phyloP scores from a whole-genome alignment of 345 rosid species.

The Diplotaxis tenuifolia region DNA sequence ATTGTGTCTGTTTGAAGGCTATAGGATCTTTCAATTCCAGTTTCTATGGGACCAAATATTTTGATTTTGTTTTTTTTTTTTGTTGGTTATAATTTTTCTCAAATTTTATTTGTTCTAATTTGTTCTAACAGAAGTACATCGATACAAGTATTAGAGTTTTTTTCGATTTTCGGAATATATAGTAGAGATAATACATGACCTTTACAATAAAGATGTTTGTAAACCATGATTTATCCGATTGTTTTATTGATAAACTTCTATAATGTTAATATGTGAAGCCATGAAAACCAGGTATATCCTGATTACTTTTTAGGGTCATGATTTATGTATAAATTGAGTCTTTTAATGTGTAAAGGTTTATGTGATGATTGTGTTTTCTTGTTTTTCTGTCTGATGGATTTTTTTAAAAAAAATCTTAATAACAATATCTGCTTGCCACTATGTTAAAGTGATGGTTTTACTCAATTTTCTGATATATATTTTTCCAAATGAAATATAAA shows the following conservation, averaged over 20 bases:
- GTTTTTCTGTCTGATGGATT: background rate
- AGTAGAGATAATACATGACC: background rate
- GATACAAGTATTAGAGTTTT: background rate
- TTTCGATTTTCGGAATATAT: background rate
- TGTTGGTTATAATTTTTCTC: background rate
- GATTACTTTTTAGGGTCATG: background rate
- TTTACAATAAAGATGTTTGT: background rate
- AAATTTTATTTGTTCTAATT: background rate
- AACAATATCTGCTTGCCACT: slow-evolving; percentile 6
- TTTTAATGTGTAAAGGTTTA: background rate
- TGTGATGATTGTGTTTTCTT: background rate
- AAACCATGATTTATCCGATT: background rate
- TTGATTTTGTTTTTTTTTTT: background rate
- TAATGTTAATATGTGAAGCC: background rate
- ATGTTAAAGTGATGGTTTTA: background rate
- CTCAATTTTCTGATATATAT: background rate
- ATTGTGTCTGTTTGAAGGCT: slow-evolving; percentile 20
- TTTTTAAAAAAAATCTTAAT: background rate
- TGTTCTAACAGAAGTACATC: background rate
- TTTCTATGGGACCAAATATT: slow-evolving; percentile 7
- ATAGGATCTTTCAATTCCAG: slow-evolving; percentile 15
- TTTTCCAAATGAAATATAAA: background rate
- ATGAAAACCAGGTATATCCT: slow-evolving; percentile 1
- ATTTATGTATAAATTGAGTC: background rate
- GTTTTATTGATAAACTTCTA: background rate